Base-by-base conservation (phyloP, 805 yeast genomes). In the Lipomyces spencermartinsiae region DNA sequence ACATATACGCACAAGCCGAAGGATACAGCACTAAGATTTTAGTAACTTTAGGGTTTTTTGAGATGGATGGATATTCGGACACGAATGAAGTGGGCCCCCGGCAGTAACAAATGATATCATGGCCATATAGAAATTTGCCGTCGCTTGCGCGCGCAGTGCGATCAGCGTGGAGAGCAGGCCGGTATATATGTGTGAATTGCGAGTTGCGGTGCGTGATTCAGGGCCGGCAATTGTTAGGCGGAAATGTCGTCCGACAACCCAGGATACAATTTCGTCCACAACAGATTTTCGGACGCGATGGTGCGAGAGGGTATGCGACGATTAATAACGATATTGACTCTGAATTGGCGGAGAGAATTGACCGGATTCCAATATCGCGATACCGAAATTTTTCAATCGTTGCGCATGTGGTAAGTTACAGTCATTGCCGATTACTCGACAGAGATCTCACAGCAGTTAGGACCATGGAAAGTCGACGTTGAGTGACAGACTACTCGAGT, bases 301-400 rank as follows among this genome's bases (percentile, higher is more conserved):
- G 10, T 9, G 49, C n/a, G 49, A 43, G 49, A 19, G 49, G 9
- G n/a, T 43, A 43, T 43, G 19, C 49, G 49, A 43, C 49, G 49
- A 43, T 43, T 43, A 43, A 43, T 43, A 43, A 70, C 65, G 19
- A 43, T 43, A 43, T 43, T 3, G 64, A 71, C 25, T 61, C 63
- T 0, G 78, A 75, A n/a, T 66, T 83, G 4, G 87, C 86, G 73
- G 85, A 83, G 58, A 81, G 96, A 69, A 88, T 95, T 66, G 82
- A 85, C n/a, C 83, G 83, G 58, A 92, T 94, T 51, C 98, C 98
- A 4, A 83, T 91, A 33, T 89, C 88, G 66, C 86, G 92, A 71
- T 93, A 89, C 78, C 80, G 98, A 69, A 93, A 93, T 78, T 94
- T 95, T 78, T 91, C 97, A 68, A 93, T 94, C 67, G 98, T 93